These are phyloP conservation scores for Keithomyces neogunnii DNA, from an alignment of 2,329 filamentous ascomycete species.

Conservation along the genomic window DNA sequence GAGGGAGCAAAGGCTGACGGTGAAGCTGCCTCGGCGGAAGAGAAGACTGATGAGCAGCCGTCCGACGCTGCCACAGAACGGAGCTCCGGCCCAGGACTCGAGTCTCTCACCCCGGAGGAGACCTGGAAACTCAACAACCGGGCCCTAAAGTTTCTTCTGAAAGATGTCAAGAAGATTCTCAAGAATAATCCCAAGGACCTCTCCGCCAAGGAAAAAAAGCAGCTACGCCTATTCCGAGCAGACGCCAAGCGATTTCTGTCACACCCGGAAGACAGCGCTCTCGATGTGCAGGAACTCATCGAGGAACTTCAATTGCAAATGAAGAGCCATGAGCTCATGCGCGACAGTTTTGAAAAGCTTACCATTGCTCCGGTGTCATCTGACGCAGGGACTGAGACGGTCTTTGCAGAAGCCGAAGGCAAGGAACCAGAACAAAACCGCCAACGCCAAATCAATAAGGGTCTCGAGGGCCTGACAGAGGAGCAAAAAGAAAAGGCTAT, in stretches of 20 bases:
- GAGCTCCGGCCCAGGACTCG: not conserved
- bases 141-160: constrained; percentile 20
- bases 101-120: constrained; percentile 15
- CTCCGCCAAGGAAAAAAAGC: constrained; percentile 64
- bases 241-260: constrained; percentile 53
- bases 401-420: not conserved
- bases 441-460: constrained; percentile 24
- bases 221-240: constrained; percentile 63
- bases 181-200: constrained; percentile 41
- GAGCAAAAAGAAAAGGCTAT: constrained; percentile 24
- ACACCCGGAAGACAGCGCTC: constrained; percentile 21
- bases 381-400: constrained; percentile 10
- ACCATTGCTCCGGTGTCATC: constrained; percentile 10
- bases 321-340: constrained; percentile 22
- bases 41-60: not conserved
- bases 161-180: constrained; percentile 23
- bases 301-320: constrained; percentile 24
- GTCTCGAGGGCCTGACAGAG: constrained; percentile 23
- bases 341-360: constrained; percentile 21
- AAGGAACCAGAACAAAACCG: constrained; percentile 17
- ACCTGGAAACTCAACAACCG: constrained; percentile 16
- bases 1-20: constrained; percentile 5
- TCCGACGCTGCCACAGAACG: not conserved
- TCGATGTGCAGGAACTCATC: constrained; percentile 21
- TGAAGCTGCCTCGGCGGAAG: not conserved